These are phyloP conservation scores for Lepiota venenata DNA, from an alignment of 768 basidiomycete genomes.

Conservation along the genomic window DNA sequence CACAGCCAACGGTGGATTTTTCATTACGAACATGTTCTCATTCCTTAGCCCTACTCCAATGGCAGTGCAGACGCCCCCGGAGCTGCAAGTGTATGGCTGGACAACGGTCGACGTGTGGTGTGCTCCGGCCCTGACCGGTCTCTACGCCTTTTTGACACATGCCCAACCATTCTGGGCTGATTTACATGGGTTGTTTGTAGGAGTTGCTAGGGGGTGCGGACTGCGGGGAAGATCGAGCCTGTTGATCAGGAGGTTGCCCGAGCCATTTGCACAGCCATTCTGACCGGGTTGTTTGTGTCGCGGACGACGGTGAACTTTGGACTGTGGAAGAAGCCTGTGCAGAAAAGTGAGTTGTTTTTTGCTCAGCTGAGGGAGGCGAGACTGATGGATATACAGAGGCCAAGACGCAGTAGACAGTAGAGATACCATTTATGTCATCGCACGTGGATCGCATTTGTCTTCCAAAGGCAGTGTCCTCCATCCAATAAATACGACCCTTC, in stretches of 20 bases:
- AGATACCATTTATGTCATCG: conserved; percentile 10
- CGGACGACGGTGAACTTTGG: conserved; percentile 67
- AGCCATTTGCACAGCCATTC: conserved; percentile 65
- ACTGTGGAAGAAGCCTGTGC: conserved; percentile 24
- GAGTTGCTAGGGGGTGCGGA: conserved; percentile 40
- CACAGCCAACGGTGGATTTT: conserved; percentile 78
- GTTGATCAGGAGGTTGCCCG: conserved; percentile 65
- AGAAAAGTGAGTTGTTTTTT: conserved; percentile 15
- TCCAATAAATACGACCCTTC: conserved; percentile 2
- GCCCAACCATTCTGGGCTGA: conserved; percentile 84
- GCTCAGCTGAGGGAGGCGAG: background rate
- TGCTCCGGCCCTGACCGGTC: conserved; percentile 70
- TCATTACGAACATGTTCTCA: conserved; percentile 71
- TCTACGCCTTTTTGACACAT: conserved; percentile 83
- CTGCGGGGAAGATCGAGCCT: conserved; percentile 36
- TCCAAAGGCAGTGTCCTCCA: conserved; percentile 6
- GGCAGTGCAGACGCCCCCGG: conserved; percentile 69
- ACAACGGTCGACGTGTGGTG: conserved; percentile 82
- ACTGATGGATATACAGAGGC: background rate
- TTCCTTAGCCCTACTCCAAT: conserved; percentile 59
- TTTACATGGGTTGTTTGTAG: conserved; percentile 43
- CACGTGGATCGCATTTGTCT: background rate
- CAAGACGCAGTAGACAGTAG: conserved; percentile 9
- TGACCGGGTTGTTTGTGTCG: conserved; percentile 57
- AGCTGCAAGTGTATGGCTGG: conserved; percentile 84